phyloP scores from a whole-genome alignment of 2,329 filamentous ascomycete genomes.

The Penicillium sp. region DNA sequence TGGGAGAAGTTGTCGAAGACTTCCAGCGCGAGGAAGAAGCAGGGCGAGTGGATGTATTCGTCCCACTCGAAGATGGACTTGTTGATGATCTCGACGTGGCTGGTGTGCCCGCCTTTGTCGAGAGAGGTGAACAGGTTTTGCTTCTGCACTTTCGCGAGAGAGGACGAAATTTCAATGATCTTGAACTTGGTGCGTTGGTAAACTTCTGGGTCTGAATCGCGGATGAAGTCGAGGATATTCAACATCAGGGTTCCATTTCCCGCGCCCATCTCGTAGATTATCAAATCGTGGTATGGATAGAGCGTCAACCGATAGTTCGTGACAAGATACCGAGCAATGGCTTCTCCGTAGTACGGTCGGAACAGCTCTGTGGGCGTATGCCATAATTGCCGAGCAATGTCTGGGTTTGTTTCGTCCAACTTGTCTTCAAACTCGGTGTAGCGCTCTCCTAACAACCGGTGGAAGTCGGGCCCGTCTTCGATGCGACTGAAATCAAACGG shows the following conservation, averaged over 20 bases:
- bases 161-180: slow-evolving; percentile 90
- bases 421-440: slow-evolving; percentile 89
- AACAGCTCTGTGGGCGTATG: slow-evolving; percentile 98
- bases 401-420: slow-evolving; percentile 68
- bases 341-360: slow-evolving; percentile 92
- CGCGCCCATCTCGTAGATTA: slow-evolving; percentile 98
- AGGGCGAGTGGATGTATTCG: slow-evolving; percentile 80
- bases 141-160: slow-evolving; percentile 73
- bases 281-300: slow-evolving; percentile 93
- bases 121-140: slow-evolving; percentile 64
- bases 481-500: slow-evolving; percentile 84
- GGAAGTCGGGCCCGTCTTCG: slow-evolving; percentile 80
- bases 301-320: slow-evolving; percentile 92
- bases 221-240: slow-evolving; percentile 96
- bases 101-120: slow-evolving; percentile 68
- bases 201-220: slow-evolving; percentile 80
- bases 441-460: slow-evolving; percentile 67
- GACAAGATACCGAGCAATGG: slow-evolving; percentile 91
- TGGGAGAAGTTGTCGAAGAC: slow-evolving; percentile 99
- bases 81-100: slow-evolving; percentile 92
- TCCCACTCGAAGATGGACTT: slow-evolving; percentile 93
- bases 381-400: slow-evolving; percentile 87
- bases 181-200: slow-evolving; percentile 91
- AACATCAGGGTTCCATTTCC: slow-evolving; percentile 97
- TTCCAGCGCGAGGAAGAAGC: slow-evolving; percentile 96